Percentiles rank a stretch among this genome's conserved stretches.
These are phyloP conservation scores for Stagonosporopsis cucurbitacearum DNA, from an alignment of 2,329 filamentous ascomycete species.

Conservation along the genomic window DNA sequence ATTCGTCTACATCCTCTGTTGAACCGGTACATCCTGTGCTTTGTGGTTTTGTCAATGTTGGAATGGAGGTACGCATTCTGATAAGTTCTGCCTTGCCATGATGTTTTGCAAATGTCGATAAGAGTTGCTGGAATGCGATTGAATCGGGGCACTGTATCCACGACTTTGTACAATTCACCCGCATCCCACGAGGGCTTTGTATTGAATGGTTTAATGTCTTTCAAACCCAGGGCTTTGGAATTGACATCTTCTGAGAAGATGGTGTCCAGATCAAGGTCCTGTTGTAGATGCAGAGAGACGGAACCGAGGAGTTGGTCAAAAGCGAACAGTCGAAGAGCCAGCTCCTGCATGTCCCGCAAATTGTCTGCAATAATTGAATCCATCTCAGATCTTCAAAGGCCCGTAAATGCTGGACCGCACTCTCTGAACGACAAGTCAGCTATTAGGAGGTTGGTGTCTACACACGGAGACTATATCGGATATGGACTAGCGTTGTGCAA, in stretches of 20 bases:
- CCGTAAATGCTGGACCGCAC: too few species aligned
- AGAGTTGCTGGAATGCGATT: constrained; percentile 13
- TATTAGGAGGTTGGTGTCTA: too few species aligned
- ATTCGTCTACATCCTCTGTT: too few species aligned
- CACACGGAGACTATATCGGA: too few species aligned
- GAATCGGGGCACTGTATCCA: constrained; percentile 5
- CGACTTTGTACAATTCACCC: background rate
- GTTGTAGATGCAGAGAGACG: constrained; percentile 5
- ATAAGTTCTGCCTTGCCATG: constrained; percentile 11
- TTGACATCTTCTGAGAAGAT: background rate
- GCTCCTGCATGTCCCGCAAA: background rate
- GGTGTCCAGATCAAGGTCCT: constrained; percentile 9
- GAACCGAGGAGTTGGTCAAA: constrained; percentile 14
- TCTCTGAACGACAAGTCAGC: too few species aligned
- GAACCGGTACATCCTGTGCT: too few species aligned
- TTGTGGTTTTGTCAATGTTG: too few species aligned
- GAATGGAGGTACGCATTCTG: constrained; percentile 9
- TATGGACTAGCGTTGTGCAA: too few species aligned
- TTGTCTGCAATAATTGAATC: too few species aligned
- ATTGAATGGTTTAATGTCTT: too few species aligned
- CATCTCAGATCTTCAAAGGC: too few species aligned
- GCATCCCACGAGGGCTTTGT: background rate
- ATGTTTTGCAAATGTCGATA: constrained; percentile 11
- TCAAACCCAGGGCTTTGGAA: background rate
- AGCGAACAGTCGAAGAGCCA: constrained; percentile 5